Percentiles rank a stretch among this genome's conserved stretches.
These are phyloP conservation scores for Termitomyces heimii DNA, from an alignment of 768 basidiomycete genomes.

Conservation along the genomic window DNA sequence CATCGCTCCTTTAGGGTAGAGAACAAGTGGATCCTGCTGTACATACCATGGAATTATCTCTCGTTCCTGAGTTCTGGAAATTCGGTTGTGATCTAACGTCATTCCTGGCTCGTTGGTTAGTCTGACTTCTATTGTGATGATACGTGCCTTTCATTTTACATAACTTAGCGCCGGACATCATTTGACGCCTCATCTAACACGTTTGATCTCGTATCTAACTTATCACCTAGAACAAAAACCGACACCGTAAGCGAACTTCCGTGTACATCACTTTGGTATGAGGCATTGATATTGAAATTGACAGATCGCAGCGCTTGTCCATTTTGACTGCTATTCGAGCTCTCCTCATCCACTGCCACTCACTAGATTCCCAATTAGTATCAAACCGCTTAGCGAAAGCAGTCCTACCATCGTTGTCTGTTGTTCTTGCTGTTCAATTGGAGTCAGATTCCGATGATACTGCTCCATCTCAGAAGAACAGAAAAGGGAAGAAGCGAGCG, in stretches of 20 bases:
- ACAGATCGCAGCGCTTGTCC: slow-evolving; percentile 30
- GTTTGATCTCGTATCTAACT: slow-evolving; percentile 43
- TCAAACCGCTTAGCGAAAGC: slow-evolving; percentile 50
- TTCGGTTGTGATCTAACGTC: slow-evolving; percentile 47
- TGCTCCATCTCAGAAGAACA: slow-evolving; percentile 24
- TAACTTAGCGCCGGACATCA: slow-evolving; percentile 42
- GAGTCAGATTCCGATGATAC: slow-evolving; percentile 19
- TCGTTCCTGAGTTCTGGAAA: slow-evolving; percentile 46
- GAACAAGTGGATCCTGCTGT: slow-evolving; percentile 43
- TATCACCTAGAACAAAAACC: slow-evolving; percentile 58
- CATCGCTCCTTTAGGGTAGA: slow-evolving; percentile 29
- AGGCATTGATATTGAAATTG: background rate
- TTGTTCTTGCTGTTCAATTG: slow-evolving; percentile 37
- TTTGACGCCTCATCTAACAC: slow-evolving; percentile 50
- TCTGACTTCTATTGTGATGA: background rate
- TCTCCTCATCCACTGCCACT: slow-evolving; percentile 37
- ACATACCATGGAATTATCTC: slow-evolving; percentile 48
- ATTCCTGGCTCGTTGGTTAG: slow-evolving; percentile 45
- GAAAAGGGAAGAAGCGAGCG: slow-evolving; percentile 63
- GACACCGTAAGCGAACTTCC: slow-evolving; percentile 33
- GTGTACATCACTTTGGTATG: background rate
- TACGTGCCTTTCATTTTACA: background rate
- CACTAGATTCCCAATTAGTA: slow-evolving; percentile 41
- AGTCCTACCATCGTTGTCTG: slow-evolving; percentile 41
- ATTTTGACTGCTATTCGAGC: slow-evolving; percentile 40